Conservation (phyloP, 2,329 filamentous ascomycete species). For the Clarireedia homoeocarpa region DNA sequence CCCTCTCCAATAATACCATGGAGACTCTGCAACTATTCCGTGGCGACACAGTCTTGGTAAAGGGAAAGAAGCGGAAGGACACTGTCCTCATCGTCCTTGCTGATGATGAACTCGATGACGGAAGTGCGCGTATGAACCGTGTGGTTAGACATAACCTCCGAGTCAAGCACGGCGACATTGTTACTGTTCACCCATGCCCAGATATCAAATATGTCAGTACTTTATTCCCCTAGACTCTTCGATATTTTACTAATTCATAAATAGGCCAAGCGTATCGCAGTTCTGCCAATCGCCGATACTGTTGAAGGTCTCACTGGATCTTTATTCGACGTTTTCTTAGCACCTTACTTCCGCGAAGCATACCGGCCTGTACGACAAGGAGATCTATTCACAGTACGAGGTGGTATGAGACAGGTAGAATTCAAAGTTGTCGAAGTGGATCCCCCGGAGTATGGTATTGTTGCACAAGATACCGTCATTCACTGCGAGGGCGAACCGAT, state of each 20-base stretch:
- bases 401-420: constrained; percentile 97
- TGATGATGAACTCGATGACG: constrained; percentile 96
- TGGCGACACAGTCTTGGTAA: constrained; percentile 94
- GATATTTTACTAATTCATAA: constrained; percentile 19
- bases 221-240: not conserved
- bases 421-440: constrained; percentile 99
- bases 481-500: constrained; percentile 97
- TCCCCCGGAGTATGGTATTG: constrained; percentile 95
- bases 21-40: constrained; percentile 97
- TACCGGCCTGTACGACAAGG: constrained; percentile 96
- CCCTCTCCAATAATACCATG: constrained; percentile 98
- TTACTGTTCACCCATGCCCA: constrained; percentile 94
- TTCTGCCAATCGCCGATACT: constrained; percentile 95
- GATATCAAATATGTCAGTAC: constrained; percentile 98
- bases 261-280: constrained; percentile 96
- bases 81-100: constrained; percentile 96
- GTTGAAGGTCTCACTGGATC: constrained; percentile 96
- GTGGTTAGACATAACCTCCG: constrained; percentile 97
- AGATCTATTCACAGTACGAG: constrained; percentile 93
- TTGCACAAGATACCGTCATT: constrained; percentile 97
- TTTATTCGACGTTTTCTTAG: constrained; percentile 97
- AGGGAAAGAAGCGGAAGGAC: constrained; percentile 99
- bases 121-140: constrained; percentile 94
- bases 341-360: constrained; percentile 98
- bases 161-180: constrained; percentile 96